Conservation (phyloP, 2,329 filamentous ascomycete species). For the Apiospora malaysiana region DNA sequence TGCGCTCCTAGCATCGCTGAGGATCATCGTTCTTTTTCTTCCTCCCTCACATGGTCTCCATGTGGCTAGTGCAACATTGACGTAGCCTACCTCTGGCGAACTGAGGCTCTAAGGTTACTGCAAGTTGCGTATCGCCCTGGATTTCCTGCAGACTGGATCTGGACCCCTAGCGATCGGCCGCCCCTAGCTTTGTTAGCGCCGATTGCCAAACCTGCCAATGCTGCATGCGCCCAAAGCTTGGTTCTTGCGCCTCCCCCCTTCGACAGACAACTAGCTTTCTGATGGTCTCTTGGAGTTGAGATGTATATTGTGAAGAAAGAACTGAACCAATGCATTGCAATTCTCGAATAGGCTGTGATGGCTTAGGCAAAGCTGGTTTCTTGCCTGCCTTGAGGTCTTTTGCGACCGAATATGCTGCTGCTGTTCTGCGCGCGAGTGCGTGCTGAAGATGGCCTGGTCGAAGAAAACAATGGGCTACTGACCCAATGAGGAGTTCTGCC, state of each 20-base stretch:
- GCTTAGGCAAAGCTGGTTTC: background rate
- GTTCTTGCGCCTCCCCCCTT: background rate
- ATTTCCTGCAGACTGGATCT: background rate
- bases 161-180: background rate
- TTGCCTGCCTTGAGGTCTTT: background rate
- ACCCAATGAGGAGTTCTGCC: background rate
- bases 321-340: no score
- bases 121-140: background rate
- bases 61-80: background rate
- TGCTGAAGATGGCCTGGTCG: background rate
- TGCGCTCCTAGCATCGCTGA: background rate
- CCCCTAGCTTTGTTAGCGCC: background rate
- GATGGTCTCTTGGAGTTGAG: background rate
- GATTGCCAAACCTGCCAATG: background rate
- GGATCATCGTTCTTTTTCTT: background rate
- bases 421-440: background rate
- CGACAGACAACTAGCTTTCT: background rate
- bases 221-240: background rate
- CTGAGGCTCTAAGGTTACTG: slow-evolving; percentile 5
- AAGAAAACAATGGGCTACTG: background rate
- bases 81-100: background rate
- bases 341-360: background rate
- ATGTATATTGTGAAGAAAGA: background rate
- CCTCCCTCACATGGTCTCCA: background rate
- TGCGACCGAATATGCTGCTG: background rate